phyloP scores from a whole-genome alignment of 2,329 filamentous ascomycete species.

The Neocucurbitaria cava region DNA sequence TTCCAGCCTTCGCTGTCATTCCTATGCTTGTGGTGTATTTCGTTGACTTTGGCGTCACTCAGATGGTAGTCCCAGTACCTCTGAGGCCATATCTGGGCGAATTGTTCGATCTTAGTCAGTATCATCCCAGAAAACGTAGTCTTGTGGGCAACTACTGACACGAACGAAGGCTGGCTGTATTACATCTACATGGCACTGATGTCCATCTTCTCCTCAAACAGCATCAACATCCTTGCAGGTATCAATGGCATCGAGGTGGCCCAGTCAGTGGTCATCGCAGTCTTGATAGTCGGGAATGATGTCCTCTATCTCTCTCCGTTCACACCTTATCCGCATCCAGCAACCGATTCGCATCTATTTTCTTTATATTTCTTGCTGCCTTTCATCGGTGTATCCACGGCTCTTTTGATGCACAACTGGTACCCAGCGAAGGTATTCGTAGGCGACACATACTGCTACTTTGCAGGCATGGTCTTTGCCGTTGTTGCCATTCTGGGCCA shows the following conservation, averaged over 20 bases:
- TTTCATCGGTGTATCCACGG: conserved; percentile 89
- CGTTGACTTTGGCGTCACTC: conserved; percentile 96
- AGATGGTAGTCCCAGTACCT: conserved; percentile 87
- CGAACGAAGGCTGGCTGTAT: conserved; percentile 64
- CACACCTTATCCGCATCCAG: conserved; percentile 83
- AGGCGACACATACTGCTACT: conserved; percentile 99
- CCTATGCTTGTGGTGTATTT: conserved; percentile 97
- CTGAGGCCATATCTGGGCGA: conserved; percentile 85
- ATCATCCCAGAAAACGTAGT: neutral
- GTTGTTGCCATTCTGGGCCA: conserved; percentile 96
- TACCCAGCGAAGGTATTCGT: conserved; percentile 95
- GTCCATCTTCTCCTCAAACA: conserved; percentile 97
- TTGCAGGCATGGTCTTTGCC: conserved; percentile 98
- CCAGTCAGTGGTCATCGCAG: conserved; percentile 89
- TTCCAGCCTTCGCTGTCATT: conserved; percentile 90
- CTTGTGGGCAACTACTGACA: conserved; percentile 18
- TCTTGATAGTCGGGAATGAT: conserved; percentile 86
- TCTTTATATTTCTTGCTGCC: conserved; percentile 93
- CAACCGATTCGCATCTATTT: conserved; percentile 94
- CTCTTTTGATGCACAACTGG: conserved; percentile 91
- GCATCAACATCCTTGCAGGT: conserved; percentile 99
- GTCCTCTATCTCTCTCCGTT: conserved; percentile 78
- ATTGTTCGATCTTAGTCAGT: conserved; percentile 75
- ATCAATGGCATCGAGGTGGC: conserved; percentile 98
- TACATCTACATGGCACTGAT: conserved; percentile 97